Conservation (phyloP, 208 protist species). For the Naegleria gruberi region DNA sequence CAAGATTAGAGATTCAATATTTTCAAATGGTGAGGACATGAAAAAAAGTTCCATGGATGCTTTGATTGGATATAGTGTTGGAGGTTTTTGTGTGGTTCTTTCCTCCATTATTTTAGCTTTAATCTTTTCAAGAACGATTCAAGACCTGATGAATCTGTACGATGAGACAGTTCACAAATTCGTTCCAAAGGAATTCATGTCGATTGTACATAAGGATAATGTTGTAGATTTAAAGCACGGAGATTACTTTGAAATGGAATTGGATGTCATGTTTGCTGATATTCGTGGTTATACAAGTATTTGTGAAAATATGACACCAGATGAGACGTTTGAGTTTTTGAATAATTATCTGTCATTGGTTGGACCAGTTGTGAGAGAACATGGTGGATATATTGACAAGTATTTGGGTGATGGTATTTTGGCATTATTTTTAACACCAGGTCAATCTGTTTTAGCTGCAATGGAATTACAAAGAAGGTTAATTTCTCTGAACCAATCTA, state of each 20-base stretch:
- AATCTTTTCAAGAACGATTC: too few relatives aligned
- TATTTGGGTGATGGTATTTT: constrained; percentile 6
- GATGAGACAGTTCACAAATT: not conserved
- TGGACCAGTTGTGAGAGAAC: not conserved
- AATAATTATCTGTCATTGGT: not conserved
- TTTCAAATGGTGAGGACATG: too few relatives aligned
- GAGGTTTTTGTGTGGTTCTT: too few relatives aligned
- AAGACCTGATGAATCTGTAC: not conserved
- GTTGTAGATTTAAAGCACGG: not conserved
- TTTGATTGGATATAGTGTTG: too few relatives aligned
- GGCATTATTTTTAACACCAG: not conserved
- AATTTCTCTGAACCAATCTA: constrained; percentile 28
- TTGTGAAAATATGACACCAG: not conserved
- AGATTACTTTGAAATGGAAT: not conserved
- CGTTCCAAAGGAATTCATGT: not conserved
- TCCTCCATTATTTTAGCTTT: too few relatives aligned
- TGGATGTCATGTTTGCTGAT: constrained; percentile 13
- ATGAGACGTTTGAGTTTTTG: constrained; percentile 11
- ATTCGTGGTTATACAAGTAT: not conserved
- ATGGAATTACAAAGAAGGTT: constrained; percentile 34
- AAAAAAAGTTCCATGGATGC: too few relatives aligned
- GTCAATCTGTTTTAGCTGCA: not conserved
- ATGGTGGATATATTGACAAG: constrained; percentile 14
- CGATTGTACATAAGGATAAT: not conserved
- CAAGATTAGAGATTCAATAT: too few relatives aligned